Evolutionary conservation across 805 yeast genomes (phyloP), one percentile per base, ranked within the genome.

Genomic region (Candida michaelii): DNA sequence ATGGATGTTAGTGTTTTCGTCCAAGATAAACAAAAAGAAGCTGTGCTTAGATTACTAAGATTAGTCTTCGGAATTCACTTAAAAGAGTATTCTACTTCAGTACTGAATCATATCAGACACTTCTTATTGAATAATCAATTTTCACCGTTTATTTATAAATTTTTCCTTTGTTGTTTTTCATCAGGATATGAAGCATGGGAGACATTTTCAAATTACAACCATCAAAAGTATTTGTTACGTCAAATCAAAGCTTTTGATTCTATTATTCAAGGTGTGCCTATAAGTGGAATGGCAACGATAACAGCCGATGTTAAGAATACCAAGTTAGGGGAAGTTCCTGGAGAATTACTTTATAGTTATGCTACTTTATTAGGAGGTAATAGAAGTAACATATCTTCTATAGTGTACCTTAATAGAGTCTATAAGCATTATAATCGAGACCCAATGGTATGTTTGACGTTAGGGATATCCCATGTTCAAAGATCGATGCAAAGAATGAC

Each of bases 401-500:
- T 91, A 44, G 86, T 84, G 16, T 90, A 91, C 58, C 70, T 86
- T 44, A 74, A 80, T 36, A 77, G 90, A 44, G 82, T 89, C 3
- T 85, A 85, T 57, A 75, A 75, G 39, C 74, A 79, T 17, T 78
- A 78, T 43, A 82, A 83, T 33, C 65, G 79, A 31, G 96, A 91
- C 49, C 95, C 97, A 1, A 77, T 89, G 69, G 69, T 93, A 1
- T 75, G 88, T 46, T 69, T 93, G 19, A 63, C 85, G 27, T 69
- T 86, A 34, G 97, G 93, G 0, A 61, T 93, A 30, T 81, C 90
- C 0, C 90, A 89, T 62, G 68, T 90, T 17, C 97, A 91, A 53
- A 74, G 98, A 32, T 85, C 97, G 0, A 83, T 90, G 82, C 98
- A 93, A 62, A 73, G 99, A 48, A 80, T 87, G 45, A 83, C 96